Evolutionary conservation across 2,329 filamentous ascomycete species (phyloP).

Genomic region (Exophiala viscosa): DNA sequence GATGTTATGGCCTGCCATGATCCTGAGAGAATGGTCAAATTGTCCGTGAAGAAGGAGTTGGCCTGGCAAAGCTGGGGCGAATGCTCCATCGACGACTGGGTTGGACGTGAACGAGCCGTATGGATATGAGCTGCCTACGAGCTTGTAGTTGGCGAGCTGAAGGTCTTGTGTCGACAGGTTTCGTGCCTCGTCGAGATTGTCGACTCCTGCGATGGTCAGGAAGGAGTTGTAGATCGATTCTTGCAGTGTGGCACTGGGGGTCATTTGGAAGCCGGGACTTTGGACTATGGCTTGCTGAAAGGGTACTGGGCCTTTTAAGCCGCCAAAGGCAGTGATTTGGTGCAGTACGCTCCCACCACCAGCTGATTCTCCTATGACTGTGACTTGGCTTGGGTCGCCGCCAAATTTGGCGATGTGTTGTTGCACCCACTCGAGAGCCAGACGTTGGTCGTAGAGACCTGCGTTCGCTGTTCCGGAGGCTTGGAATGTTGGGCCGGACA

Average conservation of each 20-base stretch:
- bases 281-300: constrained; percentile 43
- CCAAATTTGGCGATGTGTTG: constrained; percentile 54
- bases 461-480: constrained; percentile 41
- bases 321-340: constrained; percentile 53
- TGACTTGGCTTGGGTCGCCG: constrained; percentile 49
- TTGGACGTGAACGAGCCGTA: constrained; percentile 44
- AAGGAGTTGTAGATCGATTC: constrained; percentile 40
- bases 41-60: constrained; percentile 39
- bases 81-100: constrained; percentile 48
- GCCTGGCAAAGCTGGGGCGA: constrained; percentile 47
- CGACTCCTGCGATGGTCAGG: constrained; percentile 41
- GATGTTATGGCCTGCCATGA: constrained; percentile 47
- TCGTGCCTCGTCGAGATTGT: constrained; percentile 43
- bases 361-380: constrained; percentile 51
- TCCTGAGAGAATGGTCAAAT: constrained; percentile 42
- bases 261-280: constrained; percentile 42
- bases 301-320: constrained; percentile 29
- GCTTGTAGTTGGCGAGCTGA: constrained; percentile 40
- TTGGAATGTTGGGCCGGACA: constrained; percentile 44
- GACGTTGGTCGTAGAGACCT: constrained; percentile 52
- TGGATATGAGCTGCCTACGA: constrained; percentile 33
- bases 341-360: constrained; percentile 54
- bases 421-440: constrained; percentile 54
- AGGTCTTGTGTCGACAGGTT: constrained; percentile 38
- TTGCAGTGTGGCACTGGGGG: constrained; percentile 34